Conservation (phyloP, 2,329 filamentous ascomycete genomes). For the Colletotrichum magnum region DNA sequence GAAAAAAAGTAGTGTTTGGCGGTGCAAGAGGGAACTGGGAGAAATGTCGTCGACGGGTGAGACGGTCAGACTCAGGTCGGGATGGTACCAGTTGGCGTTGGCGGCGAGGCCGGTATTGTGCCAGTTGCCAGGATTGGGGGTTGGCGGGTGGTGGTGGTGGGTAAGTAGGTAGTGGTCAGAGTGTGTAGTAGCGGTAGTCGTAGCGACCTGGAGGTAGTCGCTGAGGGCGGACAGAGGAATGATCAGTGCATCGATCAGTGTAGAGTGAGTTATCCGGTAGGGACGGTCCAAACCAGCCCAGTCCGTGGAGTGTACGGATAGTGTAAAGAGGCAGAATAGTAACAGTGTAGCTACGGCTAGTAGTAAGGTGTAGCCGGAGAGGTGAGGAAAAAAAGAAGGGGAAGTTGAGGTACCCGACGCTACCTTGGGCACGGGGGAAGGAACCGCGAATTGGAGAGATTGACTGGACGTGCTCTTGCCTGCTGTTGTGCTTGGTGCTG, state of each 20-base stretch:
- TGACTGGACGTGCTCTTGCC: conserved; percentile 16
- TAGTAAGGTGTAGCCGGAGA: background rate
- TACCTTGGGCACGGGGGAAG: background rate
- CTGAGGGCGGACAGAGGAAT: conserved; percentile 23
- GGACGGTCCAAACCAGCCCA: background rate
- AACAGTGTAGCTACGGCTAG: too few relatives aligned
- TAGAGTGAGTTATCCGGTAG: too few relatives aligned
- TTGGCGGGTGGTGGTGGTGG: conserved; percentile 3
- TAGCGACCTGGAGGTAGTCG: background rate
- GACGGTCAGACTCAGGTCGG: conserved; percentile 32
- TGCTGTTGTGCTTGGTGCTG: background rate
- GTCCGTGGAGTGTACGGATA: background rate
- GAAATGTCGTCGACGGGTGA: conserved; percentile 28
- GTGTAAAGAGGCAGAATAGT: background rate
- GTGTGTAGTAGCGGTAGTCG: too few relatives aligned
- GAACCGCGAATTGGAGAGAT: conserved; percentile 28
- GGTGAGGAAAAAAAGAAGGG: conserved; percentile 31
- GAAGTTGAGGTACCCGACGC: background rate
- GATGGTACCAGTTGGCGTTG: conserved; percentile 39
- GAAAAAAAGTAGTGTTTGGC: background rate
- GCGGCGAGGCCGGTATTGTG: conserved; percentile 26
- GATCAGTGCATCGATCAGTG: conserved; percentile 26
- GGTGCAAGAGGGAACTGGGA: conserved; percentile 11
- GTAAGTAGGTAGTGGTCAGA: too few relatives aligned
- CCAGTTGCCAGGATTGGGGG: conserved; percentile 39